A percentile compares a stretch with the other conserved stretches of the same genome.
Evolutionary conservation across 768 basidiomycete species (phyloP).

Genomic region (Amanita molliuscula): DNA sequence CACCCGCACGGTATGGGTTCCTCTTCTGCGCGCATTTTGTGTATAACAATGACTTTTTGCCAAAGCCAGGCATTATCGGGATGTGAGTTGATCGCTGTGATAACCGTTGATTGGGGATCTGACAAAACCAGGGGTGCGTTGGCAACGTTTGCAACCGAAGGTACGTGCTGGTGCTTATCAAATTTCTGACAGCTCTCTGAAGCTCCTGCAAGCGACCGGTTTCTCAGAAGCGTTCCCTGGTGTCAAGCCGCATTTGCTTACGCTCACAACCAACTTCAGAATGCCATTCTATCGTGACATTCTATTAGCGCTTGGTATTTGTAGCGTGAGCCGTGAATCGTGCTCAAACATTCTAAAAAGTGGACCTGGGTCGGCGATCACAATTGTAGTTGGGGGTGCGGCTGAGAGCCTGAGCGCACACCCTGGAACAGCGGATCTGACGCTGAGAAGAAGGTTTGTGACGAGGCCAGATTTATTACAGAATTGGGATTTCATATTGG

Average conservation of each 20-base stretch:
- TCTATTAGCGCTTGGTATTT: slow-evolving; percentile 76
- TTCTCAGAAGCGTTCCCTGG: slow-evolving; percentile 89
- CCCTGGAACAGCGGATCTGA: slow-evolving; percentile 93
- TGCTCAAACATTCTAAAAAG: slow-evolving; percentile 78
- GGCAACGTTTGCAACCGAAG: slow-evolving; percentile 94
- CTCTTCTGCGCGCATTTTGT: not conserved
- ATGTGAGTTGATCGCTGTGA: slow-evolving; percentile 49
- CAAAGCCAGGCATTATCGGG: slow-evolving; percentile 77
- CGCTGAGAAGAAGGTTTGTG: slow-evolving; percentile 58
- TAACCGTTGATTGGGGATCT: not conserved
- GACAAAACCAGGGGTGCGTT: slow-evolving; percentile 65
- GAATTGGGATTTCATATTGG: not conserved
- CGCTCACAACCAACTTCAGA: slow-evolving; percentile 80
- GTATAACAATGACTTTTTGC: slow-evolving; percentile 6
- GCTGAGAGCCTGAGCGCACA: slow-evolving; percentile 90
- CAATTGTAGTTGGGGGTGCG: slow-evolving; percentile 94
- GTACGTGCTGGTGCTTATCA: slow-evolving; percentile 22
- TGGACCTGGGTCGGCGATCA: slow-evolving; percentile 64
- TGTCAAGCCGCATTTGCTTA: slow-evolving; percentile 87
- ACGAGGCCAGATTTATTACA: not conserved
- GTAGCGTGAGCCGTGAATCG: slow-evolving; percentile 83
- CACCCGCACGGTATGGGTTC: slow-evolving; percentile 82
- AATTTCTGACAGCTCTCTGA: not conserved
- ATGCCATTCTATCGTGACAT: slow-evolving; percentile 93
- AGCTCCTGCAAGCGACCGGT: slow-evolving; percentile 55